Base-by-base conservation (phyloP, 192 early-diverging fungal species). In the Linnemannia elongata region DNA sequence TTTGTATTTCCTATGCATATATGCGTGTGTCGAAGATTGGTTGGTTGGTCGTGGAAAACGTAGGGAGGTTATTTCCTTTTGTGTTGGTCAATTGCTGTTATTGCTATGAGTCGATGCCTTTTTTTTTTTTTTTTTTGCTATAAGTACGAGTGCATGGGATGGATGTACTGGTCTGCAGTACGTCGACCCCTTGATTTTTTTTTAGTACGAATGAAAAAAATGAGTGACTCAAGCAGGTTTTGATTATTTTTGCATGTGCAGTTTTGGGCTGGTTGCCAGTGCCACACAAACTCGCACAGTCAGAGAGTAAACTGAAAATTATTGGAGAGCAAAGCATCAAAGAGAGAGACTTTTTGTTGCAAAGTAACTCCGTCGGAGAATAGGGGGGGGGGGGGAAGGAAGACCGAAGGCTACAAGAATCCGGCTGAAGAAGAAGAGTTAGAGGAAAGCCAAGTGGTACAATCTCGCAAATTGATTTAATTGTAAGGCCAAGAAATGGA, bases 201-300 rank as follows among this genome's bases (percentile, higher is more conserved):
- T 73, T 47, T 74, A 30, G 41, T 47, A 12, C 12, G n/a, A 8
- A 4, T n/a, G 3, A n/a, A 45, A 73, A 73, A 74, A 73, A 18
- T 47, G 72, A 33, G 72, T 74, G 72, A 74, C 42, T 74, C 72
- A 74, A 73, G 27, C 10, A 66, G 13, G 13, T 66, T 66, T 66
- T 66, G n/a, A 66, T 39, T 39, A 52, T 20, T 52, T 66, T 66
- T 66, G 60, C 60, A 66, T 66, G 60, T 66, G 60, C n/a, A n/a
- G n/a, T n/a, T n/a, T n/a, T n/a, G n/a, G n/a, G n/a, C n/a, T n/a
- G 30, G 24, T 52, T 52, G 13, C 44, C 44, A 45, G 44, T n/a
- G 57, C 57, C 57, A 60, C 57, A 60, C n/a, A 60, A 66, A 27
- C 27, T 15, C 3, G 60, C 3, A 66, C 27, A 66, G 60, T 66